A percentile compares a stretch with the other conserved stretches of the same genome.
phyloP scores from a whole-genome alignment of 495 filamentous ascomycete genomes.

The Hypoxylon fuscum region DNA sequence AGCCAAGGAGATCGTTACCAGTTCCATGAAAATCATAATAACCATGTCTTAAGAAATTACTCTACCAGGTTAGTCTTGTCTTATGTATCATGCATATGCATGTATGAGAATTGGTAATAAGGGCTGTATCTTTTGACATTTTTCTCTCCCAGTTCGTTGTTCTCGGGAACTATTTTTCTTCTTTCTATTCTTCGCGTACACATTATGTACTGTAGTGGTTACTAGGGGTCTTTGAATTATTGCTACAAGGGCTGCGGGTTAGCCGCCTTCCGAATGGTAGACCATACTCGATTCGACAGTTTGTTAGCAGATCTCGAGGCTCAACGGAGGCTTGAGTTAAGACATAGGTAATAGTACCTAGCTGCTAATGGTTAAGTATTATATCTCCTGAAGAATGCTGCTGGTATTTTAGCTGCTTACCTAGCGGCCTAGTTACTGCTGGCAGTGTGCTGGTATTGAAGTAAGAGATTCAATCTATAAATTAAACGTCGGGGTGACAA shows the following conservation, averaged over 20 bases:
- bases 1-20: slow-evolving; percentile 19
- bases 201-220: not conserved
- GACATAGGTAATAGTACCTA: slow-evolving; percentile 1
- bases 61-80: not conserved
- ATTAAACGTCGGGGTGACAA: slow-evolving; percentile 4
- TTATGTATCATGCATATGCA: not conserved
- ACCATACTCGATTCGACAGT: slow-evolving; percentile 9
- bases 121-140: not conserved
- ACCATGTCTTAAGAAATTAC: slow-evolving; percentile 13
- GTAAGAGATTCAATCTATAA: slow-evolving; percentile 18
- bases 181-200: not conserved
- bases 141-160: slow-evolving; percentile 1
- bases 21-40: slow-evolving; percentile 28
- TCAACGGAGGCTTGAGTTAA: slow-evolving; percentile 11
- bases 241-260: slow-evolving; percentile 7
- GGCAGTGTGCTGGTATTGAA: too few relatives aligned
- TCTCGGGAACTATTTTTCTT: not conserved
- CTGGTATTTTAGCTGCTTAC: not conserved
- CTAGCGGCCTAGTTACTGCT: too few relatives aligned
- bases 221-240: slow-evolving; percentile 30
- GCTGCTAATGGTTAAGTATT: not conserved
- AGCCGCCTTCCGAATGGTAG: slow-evolving; percentile 5
- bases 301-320: slow-evolving; percentile 13
- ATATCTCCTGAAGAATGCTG: slow-evolving; percentile 2
- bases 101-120: not conserved